A percentile compares a stretch with the other conserved stretches of the same genome.
Evolutionary conservation across 2,329 filamentous ascomycete genomes (phyloP).

Genomic region (Plenodomus tracheiphilus): DNA sequence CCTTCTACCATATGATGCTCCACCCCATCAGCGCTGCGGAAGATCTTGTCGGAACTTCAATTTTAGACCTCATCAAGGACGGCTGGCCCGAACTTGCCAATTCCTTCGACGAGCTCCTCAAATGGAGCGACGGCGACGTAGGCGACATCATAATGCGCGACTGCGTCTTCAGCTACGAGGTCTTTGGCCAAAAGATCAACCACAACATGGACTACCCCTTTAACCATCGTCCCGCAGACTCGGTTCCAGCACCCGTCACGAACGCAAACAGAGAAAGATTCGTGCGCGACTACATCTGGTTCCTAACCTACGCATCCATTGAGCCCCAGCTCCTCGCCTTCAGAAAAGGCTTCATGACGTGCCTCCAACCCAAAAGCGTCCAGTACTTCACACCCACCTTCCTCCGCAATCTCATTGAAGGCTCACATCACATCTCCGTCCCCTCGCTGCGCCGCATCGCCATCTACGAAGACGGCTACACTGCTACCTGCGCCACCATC

Average conservation of each 20-base stretch:
- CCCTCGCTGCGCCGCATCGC: conserved; percentile 69
- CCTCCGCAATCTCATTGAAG: conserved; percentile 81
- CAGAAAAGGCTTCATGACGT: conserved; percentile 75
- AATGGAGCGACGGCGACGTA: conserved; percentile 80
- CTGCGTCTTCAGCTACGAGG: conserved; percentile 79
- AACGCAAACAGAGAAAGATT: conserved; percentile 77
- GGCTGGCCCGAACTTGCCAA: conserved; percentile 83
- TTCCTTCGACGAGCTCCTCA: conserved; percentile 71
- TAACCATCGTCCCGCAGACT: not conserved
- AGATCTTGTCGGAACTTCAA: not conserved
- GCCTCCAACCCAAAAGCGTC: conserved; percentile 71
- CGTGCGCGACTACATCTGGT: conserved; percentile 81
- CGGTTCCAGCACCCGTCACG: conserved; percentile 73
- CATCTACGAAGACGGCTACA: conserved; percentile 80
- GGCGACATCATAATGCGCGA: conserved; percentile 81
- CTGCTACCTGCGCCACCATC: conserved; percentile 69
- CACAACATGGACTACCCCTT: conserved; percentile 55
- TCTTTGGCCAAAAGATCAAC: conserved; percentile 57
- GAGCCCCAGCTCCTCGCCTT: conserved; percentile 80
- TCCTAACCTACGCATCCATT: conserved; percentile 79
- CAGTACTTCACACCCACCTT: conserved; percentile 49
- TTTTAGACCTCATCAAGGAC: conserved; percentile 76
- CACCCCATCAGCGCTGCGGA: conserved; percentile 62
- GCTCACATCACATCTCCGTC: conserved; percentile 78
- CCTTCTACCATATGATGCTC: conserved; percentile 77